These are phyloP conservation scores for Peniophora sp. DNA, from an alignment of 1,284 basidiomycete species.

Conservation along the genomic window DNA sequence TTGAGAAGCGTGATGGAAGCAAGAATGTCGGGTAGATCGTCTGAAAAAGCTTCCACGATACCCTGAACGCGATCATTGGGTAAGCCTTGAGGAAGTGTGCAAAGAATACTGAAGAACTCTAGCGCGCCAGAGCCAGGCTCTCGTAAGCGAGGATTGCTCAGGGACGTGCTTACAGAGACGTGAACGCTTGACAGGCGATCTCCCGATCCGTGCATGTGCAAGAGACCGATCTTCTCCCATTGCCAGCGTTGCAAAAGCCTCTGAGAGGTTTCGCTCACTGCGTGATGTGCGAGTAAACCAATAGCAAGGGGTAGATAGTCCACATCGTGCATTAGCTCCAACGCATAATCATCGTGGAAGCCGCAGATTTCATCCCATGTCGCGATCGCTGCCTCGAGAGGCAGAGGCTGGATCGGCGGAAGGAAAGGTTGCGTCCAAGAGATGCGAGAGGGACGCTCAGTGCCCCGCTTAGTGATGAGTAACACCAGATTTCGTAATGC, in stretches of 20 bases:
- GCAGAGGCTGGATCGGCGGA: not conserved
- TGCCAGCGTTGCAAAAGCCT: not conserved
- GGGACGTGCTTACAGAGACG: not conserved
- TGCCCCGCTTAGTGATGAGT: slow-evolving; percentile 1
- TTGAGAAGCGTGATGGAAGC: not conserved
- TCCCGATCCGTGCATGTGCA: not conserved
- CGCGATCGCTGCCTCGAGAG: not conserved
- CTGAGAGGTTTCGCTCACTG: not conserved
- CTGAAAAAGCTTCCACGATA: not conserved
- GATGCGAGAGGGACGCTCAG: not conserved
- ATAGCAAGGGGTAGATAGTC: slow-evolving; percentile 2
- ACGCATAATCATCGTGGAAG: not conserved
- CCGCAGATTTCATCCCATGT: not conserved
- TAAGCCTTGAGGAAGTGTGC: not conserved
- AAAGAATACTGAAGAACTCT: not conserved
- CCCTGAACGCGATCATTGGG: not conserved
- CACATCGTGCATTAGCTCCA: not conserved
- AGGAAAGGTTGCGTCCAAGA: slow-evolving; percentile 1
- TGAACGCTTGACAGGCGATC: not conserved
- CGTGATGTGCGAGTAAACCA: not conserved
- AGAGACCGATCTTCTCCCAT: not conserved
- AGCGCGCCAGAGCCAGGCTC: not conserved
- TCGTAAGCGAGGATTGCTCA: not conserved
- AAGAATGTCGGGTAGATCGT: not conserved
- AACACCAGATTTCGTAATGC: not conserved